Percentiles rank a stretch among this genome's conserved stretches.
phyloP scores from a whole-genome alignment of 768 basidiomycete genomes.

The Collybiopsis luxurians region DNA sequence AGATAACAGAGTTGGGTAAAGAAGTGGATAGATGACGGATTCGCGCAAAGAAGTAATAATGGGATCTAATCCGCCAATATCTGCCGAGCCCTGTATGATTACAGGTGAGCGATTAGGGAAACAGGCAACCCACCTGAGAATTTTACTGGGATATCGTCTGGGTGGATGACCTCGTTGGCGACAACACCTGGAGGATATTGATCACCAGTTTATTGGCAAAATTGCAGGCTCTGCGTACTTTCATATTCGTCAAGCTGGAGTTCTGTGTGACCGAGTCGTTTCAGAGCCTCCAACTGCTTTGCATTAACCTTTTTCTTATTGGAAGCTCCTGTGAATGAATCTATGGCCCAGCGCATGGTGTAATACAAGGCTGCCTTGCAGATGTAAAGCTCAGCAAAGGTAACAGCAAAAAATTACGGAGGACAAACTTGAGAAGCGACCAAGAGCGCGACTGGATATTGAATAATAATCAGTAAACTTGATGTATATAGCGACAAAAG shows the following conservation, averaged over 20 bases:
- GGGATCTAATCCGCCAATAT: conserved; percentile 91
- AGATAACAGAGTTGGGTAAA: conserved; percentile 86
- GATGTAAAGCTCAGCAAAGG: conserved; percentile 4
- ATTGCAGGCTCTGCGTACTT: conserved; percentile 41
- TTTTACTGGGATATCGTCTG: conserved; percentile 77
- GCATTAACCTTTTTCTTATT: conserved; percentile 62
- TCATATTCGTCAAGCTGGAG: conserved; percentile 91
- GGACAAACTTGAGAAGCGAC: conserved; percentile 48
- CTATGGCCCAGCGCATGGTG: conserved; percentile 69
- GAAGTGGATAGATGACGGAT: conserved; percentile 92
- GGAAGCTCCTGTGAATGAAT: conserved; percentile 42
- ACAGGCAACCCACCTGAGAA: conserved; percentile 58
- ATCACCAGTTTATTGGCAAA: conserved; percentile 4
- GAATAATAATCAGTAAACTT: background rate
- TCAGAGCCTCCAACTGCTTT: conserved; percentile 68
- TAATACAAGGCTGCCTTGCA: conserved; percentile 77
- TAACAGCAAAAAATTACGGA: background rate
- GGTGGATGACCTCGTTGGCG: conserved; percentile 90
- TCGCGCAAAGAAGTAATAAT: conserved; percentile 90
- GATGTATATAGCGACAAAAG: too few relatives aligned
- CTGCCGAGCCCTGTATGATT: conserved; percentile 33
- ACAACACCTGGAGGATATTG: conserved; percentile 58
- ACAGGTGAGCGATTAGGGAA: background rate
- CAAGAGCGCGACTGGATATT: conserved; percentile 37
- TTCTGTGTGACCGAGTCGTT: conserved; percentile 66